phyloP scores from a whole-genome alignment of 2,329 filamentous ascomycete species.

The Karstenula rhodostoma region DNA sequence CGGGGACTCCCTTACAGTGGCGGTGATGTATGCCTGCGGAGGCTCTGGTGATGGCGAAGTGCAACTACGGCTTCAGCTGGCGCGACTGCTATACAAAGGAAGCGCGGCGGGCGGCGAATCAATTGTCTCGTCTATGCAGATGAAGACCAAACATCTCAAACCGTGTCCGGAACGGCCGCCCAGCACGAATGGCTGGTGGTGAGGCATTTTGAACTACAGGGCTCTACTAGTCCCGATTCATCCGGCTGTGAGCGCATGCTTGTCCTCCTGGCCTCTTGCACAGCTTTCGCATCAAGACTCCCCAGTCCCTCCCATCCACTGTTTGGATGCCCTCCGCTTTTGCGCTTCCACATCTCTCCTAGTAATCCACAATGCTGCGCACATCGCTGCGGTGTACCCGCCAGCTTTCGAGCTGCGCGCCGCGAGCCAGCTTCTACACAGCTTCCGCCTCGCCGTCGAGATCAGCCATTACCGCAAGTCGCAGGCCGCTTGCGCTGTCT shows the following conservation, averaged over 20 bases:
- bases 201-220: slow-evolving; percentile 32
- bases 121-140: neutral
- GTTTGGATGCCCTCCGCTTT: slow-evolving; percentile 43
- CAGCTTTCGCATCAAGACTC: slow-evolving; percentile 27
- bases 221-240: slow-evolving; percentile 35
- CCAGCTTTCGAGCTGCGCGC: slow-evolving; percentile 66
- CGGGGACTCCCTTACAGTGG: neutral
- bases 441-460: slow-evolving; percentile 48
- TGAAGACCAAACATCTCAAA: slow-evolving; percentile 8
- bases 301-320: slow-evolving; percentile 30
- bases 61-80: neutral
- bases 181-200: slow-evolving; percentile 21
- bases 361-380: slow-evolving; percentile 71
- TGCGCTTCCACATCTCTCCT: slow-evolving; percentile 22
- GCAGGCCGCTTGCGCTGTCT: slow-evolving; percentile 55
- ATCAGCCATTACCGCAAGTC: slow-evolving; percentile 57
- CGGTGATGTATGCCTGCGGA: slow-evolving; percentile 3
- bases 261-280: slow-evolving; percentile 26
- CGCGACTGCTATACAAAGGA: neutral
- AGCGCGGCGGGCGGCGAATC: neutral
- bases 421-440: slow-evolving; percentile 54
- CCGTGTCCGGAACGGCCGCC: slow-evolving; percentile 11
- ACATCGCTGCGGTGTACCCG: slow-evolving; percentile 71
- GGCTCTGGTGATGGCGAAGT: neutral
- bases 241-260: slow-evolving; percentile 25